phyloP scores from a whole-genome alignment of 2,329 filamentous ascomycete species.

The Pezicula neosporulosa region DNA sequence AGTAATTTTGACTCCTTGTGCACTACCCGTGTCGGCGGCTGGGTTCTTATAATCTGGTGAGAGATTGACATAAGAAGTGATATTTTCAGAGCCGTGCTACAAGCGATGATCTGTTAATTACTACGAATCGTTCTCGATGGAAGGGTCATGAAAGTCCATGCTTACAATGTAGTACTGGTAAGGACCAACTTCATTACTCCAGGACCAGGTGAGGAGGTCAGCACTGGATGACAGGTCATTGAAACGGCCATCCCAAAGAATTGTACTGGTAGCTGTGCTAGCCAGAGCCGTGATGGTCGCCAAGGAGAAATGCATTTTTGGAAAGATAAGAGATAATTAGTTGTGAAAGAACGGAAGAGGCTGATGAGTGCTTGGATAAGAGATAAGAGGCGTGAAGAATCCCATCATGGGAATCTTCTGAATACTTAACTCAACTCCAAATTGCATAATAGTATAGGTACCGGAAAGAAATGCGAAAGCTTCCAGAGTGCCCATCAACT shows the following conservation, averaged over 20 bases:
- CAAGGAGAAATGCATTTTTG: slow-evolving; percentile 19
- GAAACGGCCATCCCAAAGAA: slow-evolving; percentile 65
- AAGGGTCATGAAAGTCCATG: too few species aligned
- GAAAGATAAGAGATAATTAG: background rate
- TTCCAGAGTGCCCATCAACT: too few species aligned
- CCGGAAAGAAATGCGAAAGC: too few species aligned
- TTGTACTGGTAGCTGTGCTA: slow-evolving; percentile 33
- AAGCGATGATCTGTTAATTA: slow-evolving; percentile 2
- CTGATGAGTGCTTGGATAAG: background rate
- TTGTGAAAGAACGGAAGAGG: background rate
- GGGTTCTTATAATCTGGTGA: slow-evolving; percentile 46
- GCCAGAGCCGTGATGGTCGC: slow-evolving; percentile 16
- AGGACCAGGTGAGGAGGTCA: slow-evolving; percentile 61
- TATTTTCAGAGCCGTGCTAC: slow-evolving; percentile 50
- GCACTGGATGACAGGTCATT: slow-evolving; percentile 51
- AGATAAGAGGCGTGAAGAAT: background rate
- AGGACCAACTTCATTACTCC: slow-evolving; percentile 63
- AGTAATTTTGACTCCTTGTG: slow-evolving; percentile 65
- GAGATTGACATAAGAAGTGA: slow-evolving; percentile 38
- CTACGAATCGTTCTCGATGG: background rate
- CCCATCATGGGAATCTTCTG: background rate
- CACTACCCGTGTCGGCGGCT: slow-evolving; percentile 55
- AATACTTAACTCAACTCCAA: background rate
- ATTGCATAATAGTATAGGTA: too few species aligned
- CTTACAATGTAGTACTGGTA: slow-evolving; percentile 70